These are phyloP conservation scores for Rhipidocladum racemiflorum DNA, from an alignment of 176 grass and related monocot species.

Conservation along the genomic window DNA sequence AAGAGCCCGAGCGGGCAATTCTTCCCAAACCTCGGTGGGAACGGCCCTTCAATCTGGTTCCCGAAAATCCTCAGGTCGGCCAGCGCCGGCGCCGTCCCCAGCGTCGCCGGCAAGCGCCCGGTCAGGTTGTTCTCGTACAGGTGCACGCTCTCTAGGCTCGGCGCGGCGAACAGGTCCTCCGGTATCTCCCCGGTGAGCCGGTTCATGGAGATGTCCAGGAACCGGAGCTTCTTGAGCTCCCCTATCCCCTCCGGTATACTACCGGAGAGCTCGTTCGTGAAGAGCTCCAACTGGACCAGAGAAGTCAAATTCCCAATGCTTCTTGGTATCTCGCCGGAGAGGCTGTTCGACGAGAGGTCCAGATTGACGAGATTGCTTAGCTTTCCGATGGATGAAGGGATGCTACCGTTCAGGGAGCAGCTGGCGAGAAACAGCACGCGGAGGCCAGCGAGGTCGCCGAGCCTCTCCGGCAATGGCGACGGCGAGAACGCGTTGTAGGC, in stretches of 20 bases:
- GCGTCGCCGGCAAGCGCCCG: slow-evolving; percentile 42
- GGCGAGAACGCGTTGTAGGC: slow-evolving; percentile 74
- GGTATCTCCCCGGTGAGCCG: slow-evolving; percentile 53
- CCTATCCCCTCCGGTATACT: slow-evolving; percentile 60
- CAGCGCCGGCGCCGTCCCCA: slow-evolving; percentile 41
- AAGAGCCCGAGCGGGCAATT: slow-evolving; percentile 51
- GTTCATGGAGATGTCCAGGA: slow-evolving; percentile 65
- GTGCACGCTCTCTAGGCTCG: slow-evolving; percentile 54
- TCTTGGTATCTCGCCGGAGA: slow-evolving; percentile 53
- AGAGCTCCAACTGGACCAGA: slow-evolving; percentile 76
- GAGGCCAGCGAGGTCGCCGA: slow-evolving; percentile 49
- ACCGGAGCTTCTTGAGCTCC: slow-evolving; percentile 46
- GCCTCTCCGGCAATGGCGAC: slow-evolving; percentile 46
- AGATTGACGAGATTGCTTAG: slow-evolving; percentile 55
- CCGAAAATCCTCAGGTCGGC: slow-evolving; percentile 59
- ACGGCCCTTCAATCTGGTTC: slow-evolving; percentile 55
- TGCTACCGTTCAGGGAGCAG: slow-evolving; percentile 56
- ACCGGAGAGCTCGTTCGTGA: slow-evolving; percentile 60
- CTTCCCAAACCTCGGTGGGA: slow-evolving; percentile 67
- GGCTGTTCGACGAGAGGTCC: slow-evolving; percentile 65
- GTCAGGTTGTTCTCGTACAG: slow-evolving; percentile 66
- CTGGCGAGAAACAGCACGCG: slow-evolving; percentile 54
- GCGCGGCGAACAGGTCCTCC: slow-evolving; percentile 60
- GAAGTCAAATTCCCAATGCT: slow-evolving; percentile 43
- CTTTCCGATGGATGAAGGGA: slow-evolving; percentile 59